Conservation (phyloP, 352 stramenopile genomes). For the Globisporangium nagaii region DNA sequence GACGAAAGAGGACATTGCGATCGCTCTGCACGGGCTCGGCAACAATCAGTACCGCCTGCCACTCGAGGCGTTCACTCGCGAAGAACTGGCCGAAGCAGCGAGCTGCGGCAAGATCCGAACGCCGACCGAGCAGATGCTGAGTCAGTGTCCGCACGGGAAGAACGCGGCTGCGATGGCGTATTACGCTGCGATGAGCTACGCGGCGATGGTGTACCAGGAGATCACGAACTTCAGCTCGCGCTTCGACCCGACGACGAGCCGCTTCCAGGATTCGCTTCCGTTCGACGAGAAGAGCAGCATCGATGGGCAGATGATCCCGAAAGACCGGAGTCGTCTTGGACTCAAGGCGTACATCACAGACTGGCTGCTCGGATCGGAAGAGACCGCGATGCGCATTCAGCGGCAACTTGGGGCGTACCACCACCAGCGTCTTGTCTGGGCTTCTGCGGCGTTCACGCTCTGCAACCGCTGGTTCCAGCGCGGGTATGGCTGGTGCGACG, state of each 20-base stretch:
- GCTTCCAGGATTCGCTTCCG: conserved; percentile 37
- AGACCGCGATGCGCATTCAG: conserved; percentile 37
- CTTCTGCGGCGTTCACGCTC: conserved; percentile 50
- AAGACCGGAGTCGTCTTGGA: conserved; percentile 31
- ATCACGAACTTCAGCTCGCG: conserved; percentile 45
- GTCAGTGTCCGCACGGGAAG: conserved; percentile 32
- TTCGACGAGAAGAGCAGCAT: conserved; percentile 33
- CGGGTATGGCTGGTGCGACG: conserved; percentile 62
- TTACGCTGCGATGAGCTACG: conserved; percentile 58
- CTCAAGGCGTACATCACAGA: conserved; percentile 46
- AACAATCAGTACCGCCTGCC: conserved; percentile 35
- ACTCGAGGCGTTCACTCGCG: conserved; percentile 53
- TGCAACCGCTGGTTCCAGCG: conserved; percentile 61
- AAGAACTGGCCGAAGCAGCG: conserved; percentile 51
- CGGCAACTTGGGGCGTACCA: conserved; percentile 41
- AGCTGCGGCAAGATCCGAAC: conserved; percentile 40
- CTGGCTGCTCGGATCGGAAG: conserved; percentile 58
- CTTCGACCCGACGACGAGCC: conserved; percentile 28
- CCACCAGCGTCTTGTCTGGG: conserved; percentile 45
- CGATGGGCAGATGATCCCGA: conserved; percentile 37
- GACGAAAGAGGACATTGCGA: conserved; percentile 69
- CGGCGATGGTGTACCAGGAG: conserved; percentile 56
- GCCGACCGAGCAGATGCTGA: conserved; percentile 38
- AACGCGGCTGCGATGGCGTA: conserved; percentile 63
- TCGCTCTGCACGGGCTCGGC: conserved; percentile 30